Evolutionary conservation across 2,329 filamentous ascomycete species (phyloP), one percentile per base, ranked within the genome.

Genomic region (Berkeleyomyces rouxiae): DNA sequence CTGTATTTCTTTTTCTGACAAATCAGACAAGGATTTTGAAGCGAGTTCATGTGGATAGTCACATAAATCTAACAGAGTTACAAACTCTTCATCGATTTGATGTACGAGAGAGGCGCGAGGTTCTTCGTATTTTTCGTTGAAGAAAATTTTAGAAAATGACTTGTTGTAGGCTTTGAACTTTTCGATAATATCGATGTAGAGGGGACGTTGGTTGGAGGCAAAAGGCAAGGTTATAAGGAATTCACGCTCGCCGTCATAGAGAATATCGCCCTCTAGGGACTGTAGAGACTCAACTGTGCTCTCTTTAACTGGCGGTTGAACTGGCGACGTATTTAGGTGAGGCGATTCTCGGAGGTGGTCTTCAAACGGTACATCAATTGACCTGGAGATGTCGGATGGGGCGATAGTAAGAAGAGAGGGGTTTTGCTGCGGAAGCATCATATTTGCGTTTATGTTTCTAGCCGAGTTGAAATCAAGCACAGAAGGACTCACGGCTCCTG

Each of bases 141-240:
- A 74, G 61, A 82, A 79, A 1, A 70, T 69, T 1, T 69, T 65
- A 43, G 72, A 75, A 65, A 81, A 83, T 0, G 73, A 71, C 13
- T 74, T 70, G n/a, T 81, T 75, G 1, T 75, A 71, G 5, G 69
- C 66, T 63, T 74, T 75, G 65, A 75, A 73, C 11, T 76, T 71
- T 9, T 73, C 68, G 16, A 85, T 72, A 1, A 75, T 74, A 39
- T 78, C 75, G 44, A 78, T 72, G 65, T 85, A 85, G 13, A 77
- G 72, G 2, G 77, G 74, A 13, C 82, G 76, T 7, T 75, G 73
- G 60, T 76, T 79, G 11, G 79, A 74, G 13, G 79, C 77, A 66
- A 85, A 78, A 0, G 82, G 80, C 0, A 86, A 71, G 0, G 82
- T 83, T 40, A 85, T 71, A 3, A 78, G 67, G 65, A 79, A 79